Base-by-base conservation (phyloP, 768 basidiomycete species). In the Pleurotus pulmonarius region DNA sequence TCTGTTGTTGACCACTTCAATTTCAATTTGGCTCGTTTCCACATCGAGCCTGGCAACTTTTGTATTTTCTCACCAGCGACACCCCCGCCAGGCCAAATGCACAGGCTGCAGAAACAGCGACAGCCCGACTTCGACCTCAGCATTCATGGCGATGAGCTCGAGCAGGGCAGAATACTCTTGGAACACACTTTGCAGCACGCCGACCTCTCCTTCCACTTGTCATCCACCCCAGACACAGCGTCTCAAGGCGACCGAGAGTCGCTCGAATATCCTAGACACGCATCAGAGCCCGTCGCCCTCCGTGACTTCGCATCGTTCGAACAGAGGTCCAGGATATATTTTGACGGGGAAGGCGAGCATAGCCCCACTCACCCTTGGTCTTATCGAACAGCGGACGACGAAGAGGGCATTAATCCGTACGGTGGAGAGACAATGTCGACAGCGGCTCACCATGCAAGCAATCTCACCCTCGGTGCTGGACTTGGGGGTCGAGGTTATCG, bases 371-470 rank as follows among this genome's bases (percentile, higher is more conserved):
- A 81, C 57, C 76, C 76, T 0, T 86, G 83, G 83, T 83, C 83
- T 18, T 81, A 82, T 63, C 77, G 74, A 53, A 77, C 74, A 12
- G 74, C 69, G 60, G 81, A 79, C 58, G 83, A 88, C 55, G 86
- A 89, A 3, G 87, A 88, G 11, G 87, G 83, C 16, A 71, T 86
- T 29, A 76, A 80, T 60, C 86, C 87, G 0, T 90, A 85, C 60
- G 81, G 78, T 40, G 84, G 81, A 18, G 83, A 85, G 57, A 90
- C 88, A 0, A 69, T 92, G 57, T 94, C 91, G 0, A 95, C 94
- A 0, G 85, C 83, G 7, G 91, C 87, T 1, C 94, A 97, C 69
- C 94, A 97, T 70, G 93, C 92, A 22, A 92, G 88, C 60, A 92
- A 84, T 2, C 75, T 96, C 52, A 96, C 94, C 0, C 78, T 97